A percentile compares a stretch with the other conserved stretches of the same genome.
phyloP scores from a whole-genome alignment of 495 filamentous ascomycete genomes.

The Darksidea phi region DNA sequence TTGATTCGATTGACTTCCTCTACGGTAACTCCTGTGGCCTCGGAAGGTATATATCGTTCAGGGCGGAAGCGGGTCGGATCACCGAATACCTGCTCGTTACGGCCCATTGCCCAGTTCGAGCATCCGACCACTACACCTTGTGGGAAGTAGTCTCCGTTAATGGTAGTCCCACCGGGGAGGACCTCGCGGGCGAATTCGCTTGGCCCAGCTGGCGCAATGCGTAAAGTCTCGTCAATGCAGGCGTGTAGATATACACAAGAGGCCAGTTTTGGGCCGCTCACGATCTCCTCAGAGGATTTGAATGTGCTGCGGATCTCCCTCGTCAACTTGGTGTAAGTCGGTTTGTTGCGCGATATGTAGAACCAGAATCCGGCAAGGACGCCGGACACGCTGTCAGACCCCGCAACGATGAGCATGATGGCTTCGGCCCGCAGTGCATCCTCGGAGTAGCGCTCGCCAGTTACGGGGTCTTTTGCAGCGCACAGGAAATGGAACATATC shows the following conservation, averaged over 20 bases:
- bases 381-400: conserved; percentile 11
- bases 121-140: background rate
- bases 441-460: conserved; percentile 35
- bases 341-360: conserved; percentile 56
- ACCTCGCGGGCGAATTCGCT: background rate
- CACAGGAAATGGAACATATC: too few relatives aligned
- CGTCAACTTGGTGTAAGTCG: conserved; percentile 45
- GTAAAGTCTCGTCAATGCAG: conserved; percentile 38
- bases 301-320: conserved; percentile 53
- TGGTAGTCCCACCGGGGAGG: background rate
- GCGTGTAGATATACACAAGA: conserved; percentile 42
- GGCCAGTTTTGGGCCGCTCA: conserved; percentile 34
- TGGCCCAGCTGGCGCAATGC: conserved; percentile 30
- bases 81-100: background rate
- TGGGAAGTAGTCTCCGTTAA: background rate
- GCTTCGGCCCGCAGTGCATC: conserved; percentile 36
- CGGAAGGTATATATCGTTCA: background rate
- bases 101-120: background rate
- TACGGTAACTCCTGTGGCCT: background rate
- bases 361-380: conserved; percentile 57
- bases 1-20: background rate
- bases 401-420: conserved; percentile 38
- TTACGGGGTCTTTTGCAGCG: conserved; percentile 34
- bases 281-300: conserved; percentile 35
- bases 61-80: background rate